Evolutionary conservation across 2,329 filamentous ascomycete species (phyloP), one percentile per base, ranked within the genome.

Genomic region (Stenocarpella maydis): DNA sequence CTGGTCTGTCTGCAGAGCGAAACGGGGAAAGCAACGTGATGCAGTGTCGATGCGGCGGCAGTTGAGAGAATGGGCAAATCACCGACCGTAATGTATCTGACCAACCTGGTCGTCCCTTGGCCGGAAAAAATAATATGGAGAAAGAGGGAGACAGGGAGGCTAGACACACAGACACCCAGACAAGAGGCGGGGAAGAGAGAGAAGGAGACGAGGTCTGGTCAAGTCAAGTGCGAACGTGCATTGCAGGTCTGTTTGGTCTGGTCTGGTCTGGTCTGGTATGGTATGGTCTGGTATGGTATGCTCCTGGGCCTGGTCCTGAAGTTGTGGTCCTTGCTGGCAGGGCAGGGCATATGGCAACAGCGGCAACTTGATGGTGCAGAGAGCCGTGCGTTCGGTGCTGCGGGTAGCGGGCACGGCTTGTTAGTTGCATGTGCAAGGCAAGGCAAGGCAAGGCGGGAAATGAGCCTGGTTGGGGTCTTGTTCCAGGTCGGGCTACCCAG

Each of bases 381-480:
- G 39, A 12, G 43, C 64, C 41, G 64, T 58, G 34, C 47, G 24
- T 43, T 65, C 24, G 60, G 15, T 26, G 3, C 4, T 8, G 34
- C 34, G 34, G 34, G 17, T 34, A n/a, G 43, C 24, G 28, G 64
- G 24, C 26, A n/a, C 28, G 45, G n/a, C 28, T 19, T 31, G n/a
- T 34, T 21, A n/a, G 53, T 39, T 28, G n/a, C 41, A 58, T 45
- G n/a, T 9, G 41, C 41, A 47, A 12, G 34, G 10, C 34, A 37
- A 37, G 64, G 41, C 41, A 47, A 12, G 34, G 10, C 34, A 37
- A 37, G 64, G 52, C 52, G 64, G 64, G 64, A 67, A 58, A 67
- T 67, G 64, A 67, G 52, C 50, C 50, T 39, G 64, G 64, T 67
- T 45, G 53, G 64, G 64, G 64, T 61, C 64, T 54, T 67, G 64